Conservation (phyloP, 2,329 filamentous ascomycete genomes). For the Hirsutella thompsonii region DNA sequence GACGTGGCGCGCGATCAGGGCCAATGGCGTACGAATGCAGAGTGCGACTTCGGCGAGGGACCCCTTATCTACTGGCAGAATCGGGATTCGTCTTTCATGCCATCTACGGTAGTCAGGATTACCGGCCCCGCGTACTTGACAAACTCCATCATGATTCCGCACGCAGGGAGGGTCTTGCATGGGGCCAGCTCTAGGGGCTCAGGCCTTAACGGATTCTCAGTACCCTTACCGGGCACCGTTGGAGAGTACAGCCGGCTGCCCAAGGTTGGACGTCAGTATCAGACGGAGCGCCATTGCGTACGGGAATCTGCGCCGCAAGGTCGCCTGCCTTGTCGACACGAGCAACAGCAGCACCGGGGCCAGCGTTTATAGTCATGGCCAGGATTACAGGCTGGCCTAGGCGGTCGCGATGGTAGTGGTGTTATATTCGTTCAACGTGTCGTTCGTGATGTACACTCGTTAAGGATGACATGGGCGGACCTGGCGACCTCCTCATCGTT, state of each 20-base stretch:
- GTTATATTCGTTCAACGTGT: not conserved
- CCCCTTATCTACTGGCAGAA: slow-evolving; percentile 5
- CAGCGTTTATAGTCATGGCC: not conserved
- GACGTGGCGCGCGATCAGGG: not conserved
- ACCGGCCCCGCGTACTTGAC: slow-evolving; percentile 5
- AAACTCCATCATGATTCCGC: slow-evolving; percentile 7
- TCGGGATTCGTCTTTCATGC: slow-evolving; percentile 4
- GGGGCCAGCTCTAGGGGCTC: slow-evolving; percentile 5
- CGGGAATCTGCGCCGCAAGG: slow-evolving; percentile 5
- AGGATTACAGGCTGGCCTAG: not conserved
- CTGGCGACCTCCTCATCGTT: too few relatives aligned
- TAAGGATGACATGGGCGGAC: not conserved
- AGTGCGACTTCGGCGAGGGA: slow-evolving; percentile 4
- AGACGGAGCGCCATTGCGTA: slow-evolving; percentile 5
- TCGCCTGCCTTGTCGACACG: slow-evolving; percentile 4
- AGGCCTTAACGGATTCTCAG: slow-evolving; percentile 7
- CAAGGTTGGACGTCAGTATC: slow-evolving; percentile 4
- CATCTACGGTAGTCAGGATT: slow-evolving; percentile 4
- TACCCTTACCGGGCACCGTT: slow-evolving; percentile 7
- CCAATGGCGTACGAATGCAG: slow-evolving; percentile 2
- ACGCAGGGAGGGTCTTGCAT: slow-evolving; percentile 5
- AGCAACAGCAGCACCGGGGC: not conserved
- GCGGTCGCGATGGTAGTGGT: not conserved
- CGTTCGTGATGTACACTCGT: not conserved
- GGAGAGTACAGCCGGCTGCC: slow-evolving; percentile 5